These are phyloP conservation scores for Peniophora sp. DNA, from an alignment of 1,284 basidiomycete species.

Conservation along the genomic window DNA sequence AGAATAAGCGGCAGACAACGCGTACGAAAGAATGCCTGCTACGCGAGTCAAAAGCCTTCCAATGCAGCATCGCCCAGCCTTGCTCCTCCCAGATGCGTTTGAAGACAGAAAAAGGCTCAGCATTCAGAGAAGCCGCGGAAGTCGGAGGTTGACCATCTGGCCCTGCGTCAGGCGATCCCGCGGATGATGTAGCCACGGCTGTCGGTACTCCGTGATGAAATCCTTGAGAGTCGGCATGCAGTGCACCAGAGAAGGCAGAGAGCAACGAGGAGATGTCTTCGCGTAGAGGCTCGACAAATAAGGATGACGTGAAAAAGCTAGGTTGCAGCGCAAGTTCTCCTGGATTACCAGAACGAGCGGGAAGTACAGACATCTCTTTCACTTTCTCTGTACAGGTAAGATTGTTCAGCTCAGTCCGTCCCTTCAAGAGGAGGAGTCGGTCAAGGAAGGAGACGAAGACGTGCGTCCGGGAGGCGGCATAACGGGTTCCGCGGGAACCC, in stretches of 20 bases:
- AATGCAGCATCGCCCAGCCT: conserved; percentile 68
- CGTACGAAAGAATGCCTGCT: conserved; percentile 52
- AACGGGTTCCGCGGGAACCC: too few species aligned
- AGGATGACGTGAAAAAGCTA: conserved; percentile 65
- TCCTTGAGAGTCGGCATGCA: conserved; percentile 18
- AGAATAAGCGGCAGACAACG: conserved; percentile 52
- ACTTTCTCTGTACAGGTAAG: too few species aligned
- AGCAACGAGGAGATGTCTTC: conserved; percentile 52
- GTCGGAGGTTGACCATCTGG: conserved; percentile 6
- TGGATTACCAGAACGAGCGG: conserved; percentile 34
- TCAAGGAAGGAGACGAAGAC: too few species aligned
- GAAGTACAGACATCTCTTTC: conserved; percentile 35
- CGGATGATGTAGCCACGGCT: too few species aligned
- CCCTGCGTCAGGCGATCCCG: conserved; percentile 7
- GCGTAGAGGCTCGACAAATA: conserved; percentile 59
- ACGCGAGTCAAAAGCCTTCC: conserved; percentile 59
- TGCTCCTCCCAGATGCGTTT: conserved; percentile 56
- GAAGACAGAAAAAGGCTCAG: conserved; percentile 55
- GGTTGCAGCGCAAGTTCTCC: conserved; percentile 63
- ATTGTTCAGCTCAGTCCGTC: too few species aligned
- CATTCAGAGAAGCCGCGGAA: neutral
- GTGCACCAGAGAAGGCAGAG: conserved; percentile 25
- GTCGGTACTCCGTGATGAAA: conserved; percentile 21
- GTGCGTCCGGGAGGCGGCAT: too few species aligned
- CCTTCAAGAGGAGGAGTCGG: too few species aligned